Conservation (phyloP, 768 basidiomycete genomes). For the Strobilomyces dryophilus region DNA sequence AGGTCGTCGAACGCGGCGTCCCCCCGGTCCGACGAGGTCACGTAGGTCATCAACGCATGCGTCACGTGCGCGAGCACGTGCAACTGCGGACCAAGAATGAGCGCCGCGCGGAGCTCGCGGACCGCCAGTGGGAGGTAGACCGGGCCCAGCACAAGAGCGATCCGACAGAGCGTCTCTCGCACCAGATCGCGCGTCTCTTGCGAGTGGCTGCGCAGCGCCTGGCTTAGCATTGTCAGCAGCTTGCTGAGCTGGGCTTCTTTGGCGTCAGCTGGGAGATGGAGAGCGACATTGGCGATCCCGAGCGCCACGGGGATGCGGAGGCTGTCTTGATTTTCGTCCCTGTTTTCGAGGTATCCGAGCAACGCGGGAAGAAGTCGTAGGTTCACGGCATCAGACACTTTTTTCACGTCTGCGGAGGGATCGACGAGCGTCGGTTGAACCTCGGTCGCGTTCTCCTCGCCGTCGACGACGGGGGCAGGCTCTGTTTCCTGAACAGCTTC, state of each 20-base stretch:
- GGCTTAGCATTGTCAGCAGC: slow-evolving; percentile 80
- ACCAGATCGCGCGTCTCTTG: slow-evolving; percentile 89
- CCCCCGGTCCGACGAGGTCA: slow-evolving; percentile 58
- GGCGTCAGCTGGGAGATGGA: slow-evolving; percentile 63
- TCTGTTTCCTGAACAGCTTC: slow-evolving; percentile 38
- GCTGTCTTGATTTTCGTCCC: slow-evolving; percentile 78
- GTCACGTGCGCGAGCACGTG: slow-evolving; percentile 85
- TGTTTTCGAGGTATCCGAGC: slow-evolving; percentile 75
- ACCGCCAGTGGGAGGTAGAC: slow-evolving; percentile 69
- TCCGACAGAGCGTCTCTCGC: slow-evolving; percentile 78
- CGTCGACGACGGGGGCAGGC: slow-evolving; percentile 27
- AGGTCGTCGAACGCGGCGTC: slow-evolving; percentile 53
- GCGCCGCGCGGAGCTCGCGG: slow-evolving; percentile 78
- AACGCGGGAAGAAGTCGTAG: slow-evolving; percentile 73
- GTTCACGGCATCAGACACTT: slow-evolving; percentile 74
- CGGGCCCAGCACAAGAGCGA: slow-evolving; percentile 68
- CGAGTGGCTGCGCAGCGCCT: slow-evolving; percentile 88
- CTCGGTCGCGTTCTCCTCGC: slow-evolving; percentile 21
- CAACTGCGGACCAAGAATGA: slow-evolving; percentile 88
- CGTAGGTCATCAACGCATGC: slow-evolving; percentile 78
- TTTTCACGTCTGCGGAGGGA: slow-evolving; percentile 20
- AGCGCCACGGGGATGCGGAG: slow-evolving; percentile 85
- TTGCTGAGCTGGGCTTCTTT: slow-evolving; percentile 68
- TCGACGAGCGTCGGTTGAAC: not conserved
- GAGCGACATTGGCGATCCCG: slow-evolving; percentile 81